Evolutionary conservation across 345 rosid species (phyloP), one percentile per base, ranked within the genome.

Genomic region (Pistacia integerrima): DNA sequence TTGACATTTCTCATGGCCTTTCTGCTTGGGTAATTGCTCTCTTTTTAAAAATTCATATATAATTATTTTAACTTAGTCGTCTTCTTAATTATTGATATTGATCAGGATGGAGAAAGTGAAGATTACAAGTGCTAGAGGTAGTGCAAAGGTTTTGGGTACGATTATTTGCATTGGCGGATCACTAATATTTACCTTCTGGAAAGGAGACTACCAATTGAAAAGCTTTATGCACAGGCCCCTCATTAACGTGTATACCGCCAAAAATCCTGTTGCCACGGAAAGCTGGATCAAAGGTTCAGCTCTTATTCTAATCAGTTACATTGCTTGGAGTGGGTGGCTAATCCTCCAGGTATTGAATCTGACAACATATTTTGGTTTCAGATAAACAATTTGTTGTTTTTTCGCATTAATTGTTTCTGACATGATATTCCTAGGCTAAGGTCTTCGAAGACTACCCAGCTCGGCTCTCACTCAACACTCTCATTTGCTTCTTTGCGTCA

Each of bases 171-270:
- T 87, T 3, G 75, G 69, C 13, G 84, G 90, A 0, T 85, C 89
- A 22, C 84, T 89, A 46, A 48, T 77, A 12, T 87, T 87, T 68
- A 85, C 86, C 60, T 83, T 87, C 64, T 87, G 92, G 86, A 89
- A 80, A 76, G 88, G 82, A 61, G 84, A 81, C n/a, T 81, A 67
- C 49, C 60, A 84, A 13, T 72, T 69, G 41, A 78, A 78, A 73
- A 72, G 87, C 81, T 62, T 79, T 65, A 75, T 55, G 63, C 30
- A 80, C 12, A 76, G 69, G 69, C 89, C 89, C 3, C 74, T 87
- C 60, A 55, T 89, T 62, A 79, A 74, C 80, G 66, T 82, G 14
- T 67, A 82, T 4, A 48, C 57, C 59, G 58, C 71, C 69, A 10
- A 74, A 18, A 63, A 6, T 41, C 46, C 46, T 5, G 46, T 41